These are phyloP conservation scores for Dendrocalamus sinicus DNA, from an alignment of 176 grass and related monocot genomes.

Conservation along the genomic window DNA sequence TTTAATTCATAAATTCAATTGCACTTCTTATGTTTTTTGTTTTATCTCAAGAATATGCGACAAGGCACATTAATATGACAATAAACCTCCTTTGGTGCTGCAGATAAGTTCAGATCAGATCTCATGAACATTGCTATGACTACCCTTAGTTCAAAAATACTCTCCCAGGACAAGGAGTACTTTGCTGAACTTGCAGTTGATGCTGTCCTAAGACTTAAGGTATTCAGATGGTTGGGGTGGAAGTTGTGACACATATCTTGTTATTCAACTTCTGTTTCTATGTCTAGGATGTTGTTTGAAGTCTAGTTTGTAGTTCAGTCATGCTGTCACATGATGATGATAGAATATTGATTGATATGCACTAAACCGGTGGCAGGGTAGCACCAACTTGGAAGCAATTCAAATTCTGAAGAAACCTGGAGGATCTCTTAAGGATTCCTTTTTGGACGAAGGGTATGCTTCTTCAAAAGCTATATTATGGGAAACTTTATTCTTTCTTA, in stretches of 20 bases:
- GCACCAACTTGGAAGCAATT: constrained; percentile 91
- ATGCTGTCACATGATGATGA: neutral
- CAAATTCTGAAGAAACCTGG: constrained; percentile 99
- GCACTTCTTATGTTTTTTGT: neutral
- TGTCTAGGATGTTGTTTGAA: neutral
- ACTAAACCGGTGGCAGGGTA: constrained; percentile 65
- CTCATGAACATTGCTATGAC: constrained; percentile 99
- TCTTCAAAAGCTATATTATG: neutral
- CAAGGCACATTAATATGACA: neutral
- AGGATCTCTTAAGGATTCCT: constrained; percentile 98
- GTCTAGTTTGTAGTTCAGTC: neutral
- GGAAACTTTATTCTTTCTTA: neutral
- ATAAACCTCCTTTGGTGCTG: constrained; percentile 25
- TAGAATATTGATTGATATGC: neutral
- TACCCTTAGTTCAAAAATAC: constrained; percentile 96
- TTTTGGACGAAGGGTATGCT: constrained; percentile 94
- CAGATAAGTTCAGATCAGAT: constrained; percentile 91
- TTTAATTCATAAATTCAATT: neutral
- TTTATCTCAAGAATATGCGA: neutral
- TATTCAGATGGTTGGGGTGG: constrained; percentile 30
- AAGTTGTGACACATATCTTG: constrained; percentile 7
- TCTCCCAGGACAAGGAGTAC: constrained; percentile 93
- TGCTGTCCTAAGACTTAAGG: constrained; percentile 97
- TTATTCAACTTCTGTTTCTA: neutral
- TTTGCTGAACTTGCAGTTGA: constrained; percentile 94